phyloP scores from a whole-genome alignment of 306 rosid species.

The Castanea sativa region DNA sequence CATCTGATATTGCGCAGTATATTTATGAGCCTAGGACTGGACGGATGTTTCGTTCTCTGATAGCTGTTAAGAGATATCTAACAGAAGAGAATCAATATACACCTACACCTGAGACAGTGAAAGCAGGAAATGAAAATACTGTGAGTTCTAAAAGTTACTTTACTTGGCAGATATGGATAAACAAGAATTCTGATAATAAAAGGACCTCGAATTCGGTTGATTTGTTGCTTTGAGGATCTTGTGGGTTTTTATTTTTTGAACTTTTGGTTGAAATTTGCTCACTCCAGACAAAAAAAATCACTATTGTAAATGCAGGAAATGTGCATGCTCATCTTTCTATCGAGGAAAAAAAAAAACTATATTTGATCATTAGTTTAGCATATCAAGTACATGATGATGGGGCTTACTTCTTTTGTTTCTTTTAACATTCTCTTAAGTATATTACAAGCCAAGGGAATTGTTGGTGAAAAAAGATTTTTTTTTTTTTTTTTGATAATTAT shows the following conservation, averaged over 20 bases:
- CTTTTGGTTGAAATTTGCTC: not conserved
- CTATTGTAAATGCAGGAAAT: not conserved
- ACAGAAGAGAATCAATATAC: constrained; percentile 9
- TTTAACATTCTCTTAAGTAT: not conserved
- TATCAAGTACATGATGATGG: not conserved
- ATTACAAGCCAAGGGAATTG: not conserved
- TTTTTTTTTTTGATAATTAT: not conserved
- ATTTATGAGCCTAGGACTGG: constrained; percentile 53
- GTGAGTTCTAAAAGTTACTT: constrained; percentile 35
- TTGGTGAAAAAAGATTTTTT: not conserved
- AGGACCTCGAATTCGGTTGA: not conserved
- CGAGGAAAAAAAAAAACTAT: not conserved
- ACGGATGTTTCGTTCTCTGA: constrained; percentile 51
- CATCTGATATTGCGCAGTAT: constrained; percentile 33
- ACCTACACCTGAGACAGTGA: not conserved
- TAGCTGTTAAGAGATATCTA: constrained; percentile 51
- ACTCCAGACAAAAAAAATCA: not conserved
- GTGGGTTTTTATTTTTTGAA: not conserved
- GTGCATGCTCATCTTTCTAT: not conserved
- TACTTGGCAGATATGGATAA: not conserved
- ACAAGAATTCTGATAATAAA: not conserved
- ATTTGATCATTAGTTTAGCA: not conserved
- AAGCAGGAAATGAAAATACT: constrained; percentile 17
- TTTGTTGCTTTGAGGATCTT: not conserved
- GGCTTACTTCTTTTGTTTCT: not conserved